Percentiles rank a stretch among this genome's conserved stretches.
phyloP scores from a whole-genome alignment of 805 yeast species.

The Barnettozyma siamensis region DNA sequence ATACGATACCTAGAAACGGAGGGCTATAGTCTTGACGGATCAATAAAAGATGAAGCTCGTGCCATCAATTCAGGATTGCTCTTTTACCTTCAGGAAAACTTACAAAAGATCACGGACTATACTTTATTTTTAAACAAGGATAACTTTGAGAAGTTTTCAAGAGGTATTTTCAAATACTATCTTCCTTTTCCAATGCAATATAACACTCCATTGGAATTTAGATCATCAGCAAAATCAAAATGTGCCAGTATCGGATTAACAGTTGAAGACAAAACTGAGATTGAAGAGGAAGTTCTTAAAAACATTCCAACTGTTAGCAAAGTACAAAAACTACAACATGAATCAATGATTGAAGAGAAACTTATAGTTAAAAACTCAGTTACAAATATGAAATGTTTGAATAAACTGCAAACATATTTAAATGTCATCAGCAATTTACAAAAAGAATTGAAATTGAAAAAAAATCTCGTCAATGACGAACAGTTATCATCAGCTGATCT shows the following conservation, averaged over 20 bases:
- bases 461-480: not conserved
- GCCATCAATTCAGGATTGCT: slow-evolving; percentile 42
- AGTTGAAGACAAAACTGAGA: slow-evolving; percentile 25
- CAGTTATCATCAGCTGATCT: slow-evolving; percentile 29
- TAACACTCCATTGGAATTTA: slow-evolving; percentile 50
- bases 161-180: slow-evolving; percentile 45
- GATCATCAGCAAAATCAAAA: slow-evolving; percentile 26
- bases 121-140: slow-evolving; percentile 47
- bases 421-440: slow-evolving; percentile 13
- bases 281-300: slow-evolving; percentile 26
- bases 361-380: slow-evolving; percentile 22
- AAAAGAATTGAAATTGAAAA: slow-evolving; percentile 10
- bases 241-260: slow-evolving; percentile 31
- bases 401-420: slow-evolving; percentile 10
- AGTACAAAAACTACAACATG: slow-evolving; percentile 66
- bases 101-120: slow-evolving; percentile 48
- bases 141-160: slow-evolving; percentile 57
- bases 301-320: slow-evolving; percentile 33
- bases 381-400: slow-evolving; percentile 24
- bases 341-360: slow-evolving; percentile 32
- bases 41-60: slow-evolving; percentile 19
- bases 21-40: slow-evolving; percentile 10
- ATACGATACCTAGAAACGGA: slow-evolving; percentile 25
- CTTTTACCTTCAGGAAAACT: slow-evolving; percentile 34
- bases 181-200: slow-evolving; percentile 75